Conservation (phyloP, 345 rosid species). For the Clausena lansium region DNA sequence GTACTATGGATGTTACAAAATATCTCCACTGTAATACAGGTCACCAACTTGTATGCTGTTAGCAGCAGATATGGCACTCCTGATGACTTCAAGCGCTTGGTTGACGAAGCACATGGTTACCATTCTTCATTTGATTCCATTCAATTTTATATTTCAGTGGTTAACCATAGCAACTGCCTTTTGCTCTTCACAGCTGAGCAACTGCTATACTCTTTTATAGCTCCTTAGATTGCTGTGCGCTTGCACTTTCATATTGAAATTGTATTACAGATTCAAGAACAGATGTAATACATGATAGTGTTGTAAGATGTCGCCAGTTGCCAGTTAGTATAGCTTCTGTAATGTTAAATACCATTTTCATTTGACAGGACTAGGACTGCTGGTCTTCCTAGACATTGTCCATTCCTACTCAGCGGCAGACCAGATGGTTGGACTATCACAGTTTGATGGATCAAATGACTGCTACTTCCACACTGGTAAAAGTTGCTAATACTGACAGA, state of each 20-base stretch:
- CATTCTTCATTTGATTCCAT: constrained; percentile 17
- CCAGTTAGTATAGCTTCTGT: background rate
- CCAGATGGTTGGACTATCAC: constrained; percentile 93
- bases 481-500: background rate
- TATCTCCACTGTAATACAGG: constrained; percentile 49
- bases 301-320: background rate
- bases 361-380: constrained; percentile 70
- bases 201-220: background rate
- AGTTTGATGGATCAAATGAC: constrained; percentile 94
- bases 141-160: constrained; percentile 4
- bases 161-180: constrained; percentile 3
- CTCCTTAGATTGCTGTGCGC: background rate
- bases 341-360: constrained; percentile 6
- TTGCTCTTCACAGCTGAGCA: constrained; percentile 2
- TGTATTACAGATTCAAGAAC: background rate
- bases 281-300: background rate
- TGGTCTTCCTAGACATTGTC: constrained; percentile 86
- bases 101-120: constrained; percentile 95
- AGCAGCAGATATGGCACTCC: constrained; percentile 97
- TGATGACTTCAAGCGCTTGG: constrained; percentile 88
- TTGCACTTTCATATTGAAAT: constrained; percentile 10
- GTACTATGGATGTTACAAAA: constrained; percentile 9
- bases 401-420: constrained; percentile 97
- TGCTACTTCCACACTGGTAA: constrained; percentile 94
- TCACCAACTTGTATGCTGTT: constrained; percentile 83